Percentiles rank a stretch among this genome's conserved stretches.
Conservation (phyloP, 2,329 filamentous ascomycete genomes). For the Neofusicoccum parvum region DNA sequence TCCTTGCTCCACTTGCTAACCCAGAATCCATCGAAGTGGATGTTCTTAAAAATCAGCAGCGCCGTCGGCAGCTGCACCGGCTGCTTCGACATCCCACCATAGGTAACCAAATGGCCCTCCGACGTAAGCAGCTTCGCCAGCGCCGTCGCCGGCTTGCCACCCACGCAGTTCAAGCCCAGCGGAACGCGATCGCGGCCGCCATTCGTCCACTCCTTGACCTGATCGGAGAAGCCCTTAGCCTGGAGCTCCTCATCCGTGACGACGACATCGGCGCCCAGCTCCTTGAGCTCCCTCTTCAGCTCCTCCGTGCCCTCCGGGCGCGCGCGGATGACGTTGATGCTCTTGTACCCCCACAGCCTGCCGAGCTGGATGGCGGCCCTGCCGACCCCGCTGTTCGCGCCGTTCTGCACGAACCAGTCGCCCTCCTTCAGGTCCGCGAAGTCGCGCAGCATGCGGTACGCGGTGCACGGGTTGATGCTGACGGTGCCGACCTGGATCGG, state of each 20-base stretch:
- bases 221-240: constrained; percentile 64
- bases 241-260: constrained; percentile 64
- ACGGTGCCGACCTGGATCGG: constrained; percentile 84
- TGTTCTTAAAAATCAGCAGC: constrained; percentile 89
- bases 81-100: constrained; percentile 92
- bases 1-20: constrained; percentile 83
- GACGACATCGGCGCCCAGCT: constrained; percentile 64
- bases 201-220: constrained; percentile 67
- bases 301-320: constrained; percentile 66
- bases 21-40: constrained; percentile 93
- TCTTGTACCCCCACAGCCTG: constrained; percentile 82
- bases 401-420: constrained; percentile 96
- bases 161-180: constrained; percentile 90
- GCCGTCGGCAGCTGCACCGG: constrained; percentile 80
- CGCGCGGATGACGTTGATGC: constrained; percentile 84
- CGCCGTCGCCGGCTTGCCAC: constrained; percentile 78
- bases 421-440: constrained; percentile 70
- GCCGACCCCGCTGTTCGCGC: constrained; percentile 91
- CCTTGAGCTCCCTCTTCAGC: constrained; percentile 62
- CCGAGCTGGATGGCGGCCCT: constrained; percentile 88
- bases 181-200: constrained; percentile 71
- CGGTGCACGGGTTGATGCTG: constrained; percentile 89
- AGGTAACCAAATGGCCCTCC: constrained; percentile 80
- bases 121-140: constrained; percentile 72
- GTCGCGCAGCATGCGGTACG: constrained; percentile 88